Conservation (phyloP, 192 early-diverging fungal genomes). For the Backusella parvicylindrica region DNA sequence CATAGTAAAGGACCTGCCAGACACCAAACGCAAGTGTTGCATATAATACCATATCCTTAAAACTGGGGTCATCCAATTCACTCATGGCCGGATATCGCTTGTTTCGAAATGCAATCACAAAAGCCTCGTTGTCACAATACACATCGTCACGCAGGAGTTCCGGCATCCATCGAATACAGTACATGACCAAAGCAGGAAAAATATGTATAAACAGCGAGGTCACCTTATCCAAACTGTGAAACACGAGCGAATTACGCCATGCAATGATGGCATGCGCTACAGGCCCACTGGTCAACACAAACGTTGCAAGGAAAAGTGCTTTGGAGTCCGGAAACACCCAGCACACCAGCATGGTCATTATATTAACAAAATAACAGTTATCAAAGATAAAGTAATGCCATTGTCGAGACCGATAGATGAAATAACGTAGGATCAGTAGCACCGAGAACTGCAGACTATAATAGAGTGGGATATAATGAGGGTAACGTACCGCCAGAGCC, state of each 20-base stretch:
- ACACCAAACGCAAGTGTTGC: constrained; percentile 12
- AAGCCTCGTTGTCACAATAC: background rate
- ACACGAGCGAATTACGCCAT: constrained; percentile 51
- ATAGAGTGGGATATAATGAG: constrained; percentile 50
- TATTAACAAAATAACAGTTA: constrained; percentile 60
- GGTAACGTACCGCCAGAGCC: constrained; percentile 42
- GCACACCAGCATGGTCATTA: constrained; percentile 49
- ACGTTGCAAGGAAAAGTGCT: constrained; percentile 36
- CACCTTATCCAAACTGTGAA: constrained; percentile 64
- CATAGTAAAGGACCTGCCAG: constrained; percentile 25
- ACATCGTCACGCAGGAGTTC: background rate
- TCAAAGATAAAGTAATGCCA: constrained; percentile 63
- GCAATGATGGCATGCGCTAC: constrained; percentile 62
- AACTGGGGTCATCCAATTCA: background rate
- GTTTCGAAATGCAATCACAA: constrained; percentile 19
- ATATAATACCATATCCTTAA: constrained; percentile 3
- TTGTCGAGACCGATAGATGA: constrained; percentile 47
- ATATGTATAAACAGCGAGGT: constrained; percentile 63
- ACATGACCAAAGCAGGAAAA: constrained; percentile 52
- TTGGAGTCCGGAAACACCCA: constrained; percentile 41
- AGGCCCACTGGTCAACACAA: constrained; percentile 54
- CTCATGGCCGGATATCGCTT: constrained; percentile 40
- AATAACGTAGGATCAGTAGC: constrained; percentile 42
- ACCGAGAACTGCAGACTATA: constrained; percentile 43
- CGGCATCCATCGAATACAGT: constrained; percentile 55